phyloP scores from a whole-genome alignment of 2,329 filamentous ascomycete species.

The Trichoderma brevicompactum region DNA sequence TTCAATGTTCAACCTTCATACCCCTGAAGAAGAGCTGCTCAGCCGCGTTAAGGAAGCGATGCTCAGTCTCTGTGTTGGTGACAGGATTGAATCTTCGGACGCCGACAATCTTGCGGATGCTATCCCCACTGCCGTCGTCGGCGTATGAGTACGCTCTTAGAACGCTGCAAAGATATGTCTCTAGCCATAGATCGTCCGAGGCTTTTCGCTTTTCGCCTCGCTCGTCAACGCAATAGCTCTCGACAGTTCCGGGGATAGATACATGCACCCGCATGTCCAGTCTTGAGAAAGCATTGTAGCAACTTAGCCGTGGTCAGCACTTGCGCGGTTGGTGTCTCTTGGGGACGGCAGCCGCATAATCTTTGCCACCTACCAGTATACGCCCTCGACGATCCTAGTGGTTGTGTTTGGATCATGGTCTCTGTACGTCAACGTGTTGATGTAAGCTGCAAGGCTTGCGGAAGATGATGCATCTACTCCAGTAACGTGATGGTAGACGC shows the following conservation, averaged over 20 bases:
- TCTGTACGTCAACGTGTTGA: slow-evolving; percentile 94
- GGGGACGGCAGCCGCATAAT: neutral
- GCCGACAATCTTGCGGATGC: slow-evolving; percentile 96
- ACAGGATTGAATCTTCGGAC: slow-evolving; percentile 96
- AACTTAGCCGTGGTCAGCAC: slow-evolving; percentile 50
- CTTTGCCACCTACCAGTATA: slow-evolving; percentile 76
- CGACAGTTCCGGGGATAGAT: slow-evolving; percentile 92
- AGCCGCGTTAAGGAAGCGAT: slow-evolving; percentile 91
- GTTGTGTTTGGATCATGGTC: slow-evolving; percentile 72
- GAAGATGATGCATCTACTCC: slow-evolving; percentile 97
- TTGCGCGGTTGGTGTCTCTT: slow-evolving; percentile 19
- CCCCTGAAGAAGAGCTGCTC: slow-evolving; percentile 95
- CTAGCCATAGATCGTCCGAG: slow-evolving; percentile 92
- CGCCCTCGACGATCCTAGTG: slow-evolving; percentile 88
- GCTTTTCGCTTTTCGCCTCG: slow-evolving; percentile 92
- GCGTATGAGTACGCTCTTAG: slow-evolving; percentile 95
- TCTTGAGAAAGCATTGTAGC: slow-evolving; percentile 98
- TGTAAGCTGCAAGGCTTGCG: slow-evolving; percentile 94
- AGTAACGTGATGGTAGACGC: slow-evolving; percentile 97
- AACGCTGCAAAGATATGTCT: slow-evolving; percentile 96
- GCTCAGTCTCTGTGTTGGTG: slow-evolving; percentile 96
- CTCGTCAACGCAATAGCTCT: slow-evolving; percentile 97
- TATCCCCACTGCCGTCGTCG: slow-evolving; percentile 91
- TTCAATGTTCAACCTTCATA: slow-evolving; percentile 42
- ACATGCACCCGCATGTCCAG: slow-evolving; percentile 99